These are phyloP conservation scores for Papiliotrema fonsecae DNA, from an alignment of 1,284 basidiomycete species.

Conservation along the genomic window DNA sequence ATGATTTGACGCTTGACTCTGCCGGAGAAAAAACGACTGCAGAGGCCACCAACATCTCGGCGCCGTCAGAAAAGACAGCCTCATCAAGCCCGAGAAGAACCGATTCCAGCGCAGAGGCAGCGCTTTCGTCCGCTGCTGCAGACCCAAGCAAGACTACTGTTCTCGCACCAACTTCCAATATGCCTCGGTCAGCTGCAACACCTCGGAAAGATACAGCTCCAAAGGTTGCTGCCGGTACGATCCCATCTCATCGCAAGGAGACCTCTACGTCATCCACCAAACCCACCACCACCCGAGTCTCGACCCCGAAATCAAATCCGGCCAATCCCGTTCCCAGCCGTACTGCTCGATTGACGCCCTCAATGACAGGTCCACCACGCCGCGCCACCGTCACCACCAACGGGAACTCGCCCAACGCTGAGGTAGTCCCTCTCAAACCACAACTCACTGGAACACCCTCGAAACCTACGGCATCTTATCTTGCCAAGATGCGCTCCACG, in stretches of 20 bases:
- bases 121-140: not conserved
- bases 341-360: slow-evolving; percentile 13
- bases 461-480: slow-evolving; percentile 30
- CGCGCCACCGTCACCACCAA: not conserved
- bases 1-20: not conserved
- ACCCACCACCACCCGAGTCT: not conserved
- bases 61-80: not conserved
- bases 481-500: slow-evolving; percentile 25
- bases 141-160: not conserved
- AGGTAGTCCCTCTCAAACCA: slow-evolving; percentile 20
- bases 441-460: slow-evolving; percentile 32
- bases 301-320: not conserved
- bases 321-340: slow-evolving; percentile 1
- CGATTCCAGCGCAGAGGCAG: not conserved
- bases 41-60: not conserved
- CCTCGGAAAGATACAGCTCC: not conserved
- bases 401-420: not conserved
- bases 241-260: not conserved
- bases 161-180: not conserved
- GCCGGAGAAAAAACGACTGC: not conserved
- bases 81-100: not conserved
- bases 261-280: not conserved
- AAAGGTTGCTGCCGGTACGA: not conserved
- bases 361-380: slow-evolving; percentile 17
- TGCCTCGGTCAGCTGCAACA: not conserved